Evolutionary conservation across 805 yeast species (phyloP).

Genomic region (Lachancea quebecensis): DNA sequence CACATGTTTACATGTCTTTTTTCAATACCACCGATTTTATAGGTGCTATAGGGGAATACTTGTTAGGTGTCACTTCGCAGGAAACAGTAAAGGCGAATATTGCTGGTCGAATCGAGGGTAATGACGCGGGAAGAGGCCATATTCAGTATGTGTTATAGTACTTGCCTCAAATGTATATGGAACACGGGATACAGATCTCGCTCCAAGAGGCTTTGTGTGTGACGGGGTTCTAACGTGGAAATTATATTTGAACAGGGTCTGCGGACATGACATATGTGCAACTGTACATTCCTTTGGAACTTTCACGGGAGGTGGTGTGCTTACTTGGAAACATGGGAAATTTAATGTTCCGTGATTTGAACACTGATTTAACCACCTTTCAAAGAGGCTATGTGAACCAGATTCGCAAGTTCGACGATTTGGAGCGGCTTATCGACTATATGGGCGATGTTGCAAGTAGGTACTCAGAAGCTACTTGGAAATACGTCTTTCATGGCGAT

Average conservation of each 20-base stretch:
- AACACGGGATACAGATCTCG: background rate
- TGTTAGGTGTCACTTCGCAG: no score
- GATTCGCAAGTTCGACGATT: constrained; percentile 71
- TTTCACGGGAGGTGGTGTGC: constrained; percentile 74
- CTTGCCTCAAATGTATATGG: background rate
- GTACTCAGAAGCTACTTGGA: constrained; percentile 35
- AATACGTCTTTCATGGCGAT: constrained; percentile 31
- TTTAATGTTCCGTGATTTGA: constrained; percentile 84
- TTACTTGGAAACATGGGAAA: constrained; percentile 80
- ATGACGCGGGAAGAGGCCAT: constrained; percentile 36
- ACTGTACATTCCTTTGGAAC: constrained; percentile 78
- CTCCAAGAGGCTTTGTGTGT: background rate
- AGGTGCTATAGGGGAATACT: no score
- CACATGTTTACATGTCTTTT: no score
- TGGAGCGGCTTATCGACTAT: constrained; percentile 64
- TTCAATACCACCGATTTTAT: no score
- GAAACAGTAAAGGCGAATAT: no score
- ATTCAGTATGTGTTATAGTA: constrained; percentile 29
- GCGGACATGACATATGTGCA: constrained; percentile 97
- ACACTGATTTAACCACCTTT: constrained; percentile 71
- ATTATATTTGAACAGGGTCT: constrained; percentile 42
- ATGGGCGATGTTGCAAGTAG: constrained; percentile 43
- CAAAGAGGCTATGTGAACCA: constrained; percentile 90
- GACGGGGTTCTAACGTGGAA: background rate
- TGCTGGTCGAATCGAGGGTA: background rate